Evolutionary conservation across 75 land plant genomes (phyloP), one percentile per base, ranked within the genome.

Genomic region (Isoetes taiwanensis): DNA sequence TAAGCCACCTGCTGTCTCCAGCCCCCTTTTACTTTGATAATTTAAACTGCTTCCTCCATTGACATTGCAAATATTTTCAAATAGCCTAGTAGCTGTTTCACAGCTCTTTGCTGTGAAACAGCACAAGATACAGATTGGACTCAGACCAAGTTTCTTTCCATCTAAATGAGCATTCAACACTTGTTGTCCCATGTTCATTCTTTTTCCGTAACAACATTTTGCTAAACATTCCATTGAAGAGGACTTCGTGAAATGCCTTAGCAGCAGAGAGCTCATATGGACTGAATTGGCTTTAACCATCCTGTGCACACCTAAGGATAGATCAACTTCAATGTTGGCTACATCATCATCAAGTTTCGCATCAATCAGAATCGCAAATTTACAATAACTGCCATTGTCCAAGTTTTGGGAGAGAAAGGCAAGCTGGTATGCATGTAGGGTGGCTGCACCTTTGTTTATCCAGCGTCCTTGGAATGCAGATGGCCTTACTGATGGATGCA

Each of bases 181-280:
- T n/a, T n/a, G n/a, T n/a, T n/a, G n/a, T n/a, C n/a, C n/a, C n/a
- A n/a, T n/a, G n/a, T n/a, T n/a, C n/a, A n/a, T n/a, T n/a, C n/a
- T n/a, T n/a, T n/a, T n/a, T n/a, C n/a, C 35, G 32, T 63, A 50
- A 23, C 40, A 84, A 67, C 41, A 84, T 56, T 40, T 71, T 81
- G 56, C 91, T 89, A 66, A 80, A 89, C 52, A 88, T 28, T 10
- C 96, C 90, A 69, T 94, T 94, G 62, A 80, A 94, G 28, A 94
- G 52, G 2, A 86, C 32, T 26, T 82, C 80, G 17, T 94, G 99
- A 48, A 78, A 88, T 27, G 59, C 30, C 67, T 77, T 94, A 46
- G 90, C 96, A 57, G 75, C 80, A 41, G 5, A 43, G 35, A 94
- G 54, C 99, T 94, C 73, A 27, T 21, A 1, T 12, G 8, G 54